Base-by-base conservation (phyloP, 441 rosid genomes). In the Raphanus hybrid region DNA sequence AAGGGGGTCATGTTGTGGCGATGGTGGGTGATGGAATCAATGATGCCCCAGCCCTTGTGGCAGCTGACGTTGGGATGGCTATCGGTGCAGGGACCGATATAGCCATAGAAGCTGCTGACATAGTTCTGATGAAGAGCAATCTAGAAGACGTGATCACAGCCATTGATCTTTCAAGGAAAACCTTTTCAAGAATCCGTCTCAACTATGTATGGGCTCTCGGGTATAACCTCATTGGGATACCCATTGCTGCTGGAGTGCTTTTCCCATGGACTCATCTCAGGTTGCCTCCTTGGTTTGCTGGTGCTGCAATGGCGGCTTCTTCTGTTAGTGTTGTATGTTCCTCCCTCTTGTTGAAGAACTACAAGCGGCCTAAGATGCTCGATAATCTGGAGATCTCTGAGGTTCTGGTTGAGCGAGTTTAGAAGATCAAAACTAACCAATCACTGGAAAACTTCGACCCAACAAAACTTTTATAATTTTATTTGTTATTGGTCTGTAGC, bases 261-360 rank as follows among this genome's bases (percentile, higher is more conserved):
- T 94, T 90, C 74, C 99, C 97, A 1, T 73, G 75, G 0, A 85
- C 93, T 0, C 83, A 90, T 37, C 86, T 91, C 78, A 88, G 98
- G 64, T 81, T 94, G 57, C 97, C 98, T 0, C 98, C 98, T 1
- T 94, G 99, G 97, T 84, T 94, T 52, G 99, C 99, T 43, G 99
- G 99, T 63, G 97, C 93, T 10, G 96, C 97, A 62, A 94, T 94
- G 99, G 99, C 99, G 11, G 97, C 97, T 43, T 94, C 98, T 66
- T 94, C 97, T 0, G 95, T 94, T 26, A 88, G 94, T 67, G 97
- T 92, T 6, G 99, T 92, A 8, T 86, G 97, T 64, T 90, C 94
- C 79, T 94, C 99, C 60, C 91, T 94, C 68, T 77, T 92, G 78
- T 73, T 94, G 82, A 91, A 85, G 86, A 70, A 87, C 71, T 94